These are phyloP conservation scores for Brassica nigra DNA, from an alignment of 345 rosid species.

Conservation along the genomic window DNA sequence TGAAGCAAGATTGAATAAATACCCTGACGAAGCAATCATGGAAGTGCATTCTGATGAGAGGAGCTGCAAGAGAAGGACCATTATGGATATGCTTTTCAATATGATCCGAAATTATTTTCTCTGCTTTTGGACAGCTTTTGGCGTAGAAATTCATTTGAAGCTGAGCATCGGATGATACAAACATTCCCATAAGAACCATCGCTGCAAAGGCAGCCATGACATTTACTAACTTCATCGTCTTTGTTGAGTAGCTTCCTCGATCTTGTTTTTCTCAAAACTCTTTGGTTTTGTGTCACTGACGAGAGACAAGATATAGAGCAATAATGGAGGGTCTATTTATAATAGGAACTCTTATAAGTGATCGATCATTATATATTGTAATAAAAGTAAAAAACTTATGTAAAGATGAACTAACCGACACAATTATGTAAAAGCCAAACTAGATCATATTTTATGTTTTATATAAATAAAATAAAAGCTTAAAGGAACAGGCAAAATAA, in stretches of 20 bases:
- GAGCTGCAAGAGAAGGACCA: conserved; percentile 77
- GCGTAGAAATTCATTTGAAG: conserved; percentile 62
- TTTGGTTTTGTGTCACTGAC: conserved; percentile 27
- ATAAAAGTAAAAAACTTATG: not conserved
- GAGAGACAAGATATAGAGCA: conserved; percentile 26
- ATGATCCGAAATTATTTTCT: conserved; percentile 57
- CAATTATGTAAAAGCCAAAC: not conserved
- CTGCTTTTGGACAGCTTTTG: conserved; percentile 76
- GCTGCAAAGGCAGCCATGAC: conserved; percentile 27
- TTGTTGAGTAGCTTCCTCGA: conserved; percentile 9
- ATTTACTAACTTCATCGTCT: conserved; percentile 22
- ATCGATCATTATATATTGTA: too few relatives aligned
- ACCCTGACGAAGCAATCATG: conserved; percentile 93
- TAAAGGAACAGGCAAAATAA: not conserved
- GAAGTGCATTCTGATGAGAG: conserved; percentile 82
- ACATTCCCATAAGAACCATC: conserved; percentile 31
- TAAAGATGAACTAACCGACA: not conserved
- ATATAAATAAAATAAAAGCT: not conserved
- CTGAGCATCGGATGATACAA: conserved; percentile 52
- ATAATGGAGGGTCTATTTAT: conserved; percentile 30
- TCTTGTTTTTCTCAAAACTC: conserved; percentile 27
- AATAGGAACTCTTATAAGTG: not conserved
- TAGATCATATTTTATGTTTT: not conserved
- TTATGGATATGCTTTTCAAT: conserved; percentile 60
- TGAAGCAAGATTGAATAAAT: not conserved